Base-by-base conservation (phyloP, 116 monocot species). In the Dioscorea cayenensis region DNA sequence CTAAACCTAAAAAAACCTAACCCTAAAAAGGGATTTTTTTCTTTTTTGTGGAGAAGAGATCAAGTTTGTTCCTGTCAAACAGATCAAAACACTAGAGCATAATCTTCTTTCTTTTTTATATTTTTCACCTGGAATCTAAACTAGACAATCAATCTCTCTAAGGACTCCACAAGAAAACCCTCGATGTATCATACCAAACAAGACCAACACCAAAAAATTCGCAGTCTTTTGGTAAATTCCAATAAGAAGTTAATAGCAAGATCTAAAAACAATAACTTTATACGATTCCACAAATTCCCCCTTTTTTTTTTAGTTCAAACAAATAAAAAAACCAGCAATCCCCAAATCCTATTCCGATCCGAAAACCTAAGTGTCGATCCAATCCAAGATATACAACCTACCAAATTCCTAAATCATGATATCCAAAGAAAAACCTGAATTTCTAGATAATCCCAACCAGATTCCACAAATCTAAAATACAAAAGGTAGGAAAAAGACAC, bases 121-220 rank as follows among this genome's bases (percentile, higher is more conserved):
- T 32, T 63, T 28, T 28, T 29, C 48, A 62, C 65, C 14, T 43
- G 12, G 16, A 59, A 17, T 21, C 17, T 7, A 62, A 62, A 23
- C 62, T 62, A 48, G 7, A 19, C 12, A 27, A 55, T 49, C n/a
- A 21, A 22, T 22, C 48, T 10, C 25, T 59, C 21, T 66, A 67
- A 60, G 43, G 50, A 80, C 67, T 69, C 67, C 59, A 60, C 50
- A 70, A 70, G 62, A 73, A 70, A 84, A 76, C 78, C 85, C 82
- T 81, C 78, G 70, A 78, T 78, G 73, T 78, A 76, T 48, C 73
- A 65, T 81, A 64, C 63, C 72, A 73, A 63, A 73, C 35, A 72
- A 75, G 82, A 72, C 68, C 23, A 75, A 81, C 78, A 81, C 78
- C 85, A 85, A 85, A 85, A 85, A 78, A 73, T 36, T 85, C 85